Evolutionary conservation across 768 basidiomycete genomes (phyloP), one percentile per base, ranked within the genome.

Genomic region (Suillus spraguei): DNA sequence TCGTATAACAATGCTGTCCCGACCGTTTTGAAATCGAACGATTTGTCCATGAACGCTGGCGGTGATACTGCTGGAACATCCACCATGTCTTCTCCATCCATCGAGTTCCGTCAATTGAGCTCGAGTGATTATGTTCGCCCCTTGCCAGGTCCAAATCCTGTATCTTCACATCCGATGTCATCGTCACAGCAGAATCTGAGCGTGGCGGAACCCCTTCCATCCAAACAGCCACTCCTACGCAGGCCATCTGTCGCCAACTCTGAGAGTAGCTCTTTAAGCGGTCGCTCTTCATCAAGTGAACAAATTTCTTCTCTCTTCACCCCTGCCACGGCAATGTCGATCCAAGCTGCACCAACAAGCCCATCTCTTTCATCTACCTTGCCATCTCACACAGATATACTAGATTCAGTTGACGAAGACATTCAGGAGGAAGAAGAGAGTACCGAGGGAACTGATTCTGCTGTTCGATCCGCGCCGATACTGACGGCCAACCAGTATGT

Each of bases 401-500:
- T 70, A 53, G 66, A 66, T 6, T 41, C 56, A 41, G 56, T 58
- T 32, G 39, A 58, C 11, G 72, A 69, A 64, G 67, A 33, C 16
- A 10, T 10, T 4, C 39, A 28, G 17, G 56, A 58, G 24, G 75
- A 74, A 58, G 69, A 66, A 33, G 68, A 63, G 20, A 61, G 13
- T 1, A 41, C 61, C 4, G 13, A 54, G 24, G 68, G 65, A 60
- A 33, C 65, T 20, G 70, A 66, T 13, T 49, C 22, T 24, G 32
- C 60, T 28, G 33, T 60, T 9, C 71, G 76, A 39, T 41, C 62
- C 1, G 6, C n/a, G 0, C 22, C 65, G 24, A 62, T 65, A 11
- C 60, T 68, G 22, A 62, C 74, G 47, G 75, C 77, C 55, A 76
- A 77, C 52, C 75, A 73, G n/a, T 89, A 84, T 65, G 76, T 90